Base-by-base conservation (phyloP, 2,329 filamentous ascomycete species). In the Escovopsis weberi region DNA sequence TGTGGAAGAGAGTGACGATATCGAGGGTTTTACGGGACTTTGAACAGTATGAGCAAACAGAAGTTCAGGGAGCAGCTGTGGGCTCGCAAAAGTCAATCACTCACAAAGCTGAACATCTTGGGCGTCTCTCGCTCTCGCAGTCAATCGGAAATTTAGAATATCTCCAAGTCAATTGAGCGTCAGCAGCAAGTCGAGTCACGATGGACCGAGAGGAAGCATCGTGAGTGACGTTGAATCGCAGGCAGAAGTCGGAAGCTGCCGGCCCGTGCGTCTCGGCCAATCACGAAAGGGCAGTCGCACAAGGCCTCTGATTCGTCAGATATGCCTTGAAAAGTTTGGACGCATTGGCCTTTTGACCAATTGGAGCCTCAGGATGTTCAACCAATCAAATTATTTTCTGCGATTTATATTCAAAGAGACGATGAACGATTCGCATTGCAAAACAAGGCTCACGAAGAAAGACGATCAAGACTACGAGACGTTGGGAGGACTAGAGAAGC, bases 1-100 rank as follows among this genome's bases (percentile, higher is more conserved):
- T 84, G 74, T 95, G 88, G 72, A 96, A 98, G 69, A 98, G 80
- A 47, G 89, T 96, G 59, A 96, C 78, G 51, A 94, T 85, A 69
- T 96, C 88, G 62, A 85, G 74, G 51, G 82, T 74, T 71, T 86
- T 88, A 65, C 72, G 75, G 82, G 35, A 37, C 35, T 37, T 87
- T 55, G 26, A 32, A 12, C 6, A 12, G 10, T 6, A 23, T 37
- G 10, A 37, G 35, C 35, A 37, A 37, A 19, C 3, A 2, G 23
- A 23, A 23, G 23, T 41, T 28, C 36, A 12, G 36, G 35, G 6
- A 42, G 56, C 41, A 56, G 54, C 40, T 41, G 46, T 15, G 9
- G 28, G 28, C 3, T 32, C 26, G 26, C 11, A 39, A 6, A 6
- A 11, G 12, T 5, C 26, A 10, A 32, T 39, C 11, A 39, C 52